Evolutionary conservation across 2,329 filamentous ascomycete species (phyloP), one percentile per base, ranked within the genome.

Genomic region (Penicillium brasilianum): DNA sequence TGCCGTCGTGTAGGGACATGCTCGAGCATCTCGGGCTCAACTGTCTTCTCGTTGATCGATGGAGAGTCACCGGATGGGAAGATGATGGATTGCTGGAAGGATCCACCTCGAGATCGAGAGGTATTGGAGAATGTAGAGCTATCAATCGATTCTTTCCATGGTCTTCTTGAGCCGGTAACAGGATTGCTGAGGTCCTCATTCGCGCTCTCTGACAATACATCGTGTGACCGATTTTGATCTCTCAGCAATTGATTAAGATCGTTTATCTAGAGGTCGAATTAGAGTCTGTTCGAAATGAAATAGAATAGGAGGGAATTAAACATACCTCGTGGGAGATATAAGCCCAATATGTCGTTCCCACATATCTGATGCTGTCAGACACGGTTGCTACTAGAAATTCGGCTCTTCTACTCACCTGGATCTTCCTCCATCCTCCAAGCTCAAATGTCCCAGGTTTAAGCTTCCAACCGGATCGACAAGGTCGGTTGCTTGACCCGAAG

Each of bases 261-360:
- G 48, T 78, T 78, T 37, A 80, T 80, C 77, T 80, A 56, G 13
- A 32, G 20, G 0, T 16, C 16, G 8, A 18, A 46, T 63, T 51
- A 63, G 57, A 55, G 20, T 3, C 1, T 8, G 22, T 36, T 39
- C 14, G 25, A 28, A 28, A 28, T 28, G 6, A 28, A 28, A 28
- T 9, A 14, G 2, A 14, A 28, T 25, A 7, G 32, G 16, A 2
- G 9, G 6, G 3, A n/a, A 20, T 14, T 14, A 10, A 37, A 10
- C 58, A 57, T 74, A 79, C 77, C 71, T 80, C 78, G 36, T 78
- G 73, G 9, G 77, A 78, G 34, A 81, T 79, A 66, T 80, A 80
- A 28, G 78, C 78, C 77, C 77, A 80, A 60, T 79, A 80, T 11
- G 78, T 80, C 6, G 77, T 80, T 22, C 78, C 78, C 22, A 81